Percentiles rank a stretch among this genome's conserved stretches.
Evolutionary conservation across 179 eudicot species (phyloP).

Genomic region (Silene noctiflora): DNA sequence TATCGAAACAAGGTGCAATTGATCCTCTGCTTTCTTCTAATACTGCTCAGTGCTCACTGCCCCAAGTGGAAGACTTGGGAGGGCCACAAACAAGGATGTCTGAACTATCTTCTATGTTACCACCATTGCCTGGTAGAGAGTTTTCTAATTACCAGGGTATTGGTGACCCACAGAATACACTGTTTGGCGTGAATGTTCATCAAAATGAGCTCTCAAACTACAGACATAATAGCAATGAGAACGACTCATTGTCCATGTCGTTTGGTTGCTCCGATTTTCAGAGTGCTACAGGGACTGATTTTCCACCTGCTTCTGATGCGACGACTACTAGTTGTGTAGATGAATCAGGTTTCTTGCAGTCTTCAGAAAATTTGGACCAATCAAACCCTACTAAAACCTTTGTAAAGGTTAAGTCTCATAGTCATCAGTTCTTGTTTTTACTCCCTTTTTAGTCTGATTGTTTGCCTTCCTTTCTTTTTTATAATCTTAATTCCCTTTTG

Average conservation of each 20-base stretch:
- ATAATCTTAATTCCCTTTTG: not conserved
- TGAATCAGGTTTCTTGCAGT: conserved; percentile 68
- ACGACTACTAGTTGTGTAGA: conserved; percentile 55
- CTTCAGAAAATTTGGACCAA: conserved; percentile 62
- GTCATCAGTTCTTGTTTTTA: not conserved
- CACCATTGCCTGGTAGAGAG: conserved; percentile 37
- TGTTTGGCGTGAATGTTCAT: conserved; percentile 38
- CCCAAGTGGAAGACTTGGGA: conserved; percentile 30
- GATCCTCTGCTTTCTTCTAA: conserved; percentile 32
- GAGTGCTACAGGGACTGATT: conserved; percentile 43
- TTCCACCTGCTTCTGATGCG: conserved; percentile 48
- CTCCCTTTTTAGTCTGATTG: not conserved
- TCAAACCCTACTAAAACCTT: conserved; percentile 58
- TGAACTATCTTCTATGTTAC: conserved; percentile 36
- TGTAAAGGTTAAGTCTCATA: conserved; percentile 54
- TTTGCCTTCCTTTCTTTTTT: not conserved
- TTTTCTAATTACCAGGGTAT: conserved; percentile 34
- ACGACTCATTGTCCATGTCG: conserved; percentile 43
- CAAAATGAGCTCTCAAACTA: conserved; percentile 34
- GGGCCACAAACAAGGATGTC: conserved; percentile 33
- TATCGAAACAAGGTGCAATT: conserved; percentile 31
- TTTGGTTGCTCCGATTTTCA: conserved; percentile 59
- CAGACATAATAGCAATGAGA: conserved; percentile 33
- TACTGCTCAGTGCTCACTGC: conserved; percentile 25
- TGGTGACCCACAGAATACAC: conserved; percentile 33